These are phyloP conservation scores for Xylaria sp. DNA, from an alignment of 2,329 filamentous ascomycete genomes.

Conservation along the genomic window DNA sequence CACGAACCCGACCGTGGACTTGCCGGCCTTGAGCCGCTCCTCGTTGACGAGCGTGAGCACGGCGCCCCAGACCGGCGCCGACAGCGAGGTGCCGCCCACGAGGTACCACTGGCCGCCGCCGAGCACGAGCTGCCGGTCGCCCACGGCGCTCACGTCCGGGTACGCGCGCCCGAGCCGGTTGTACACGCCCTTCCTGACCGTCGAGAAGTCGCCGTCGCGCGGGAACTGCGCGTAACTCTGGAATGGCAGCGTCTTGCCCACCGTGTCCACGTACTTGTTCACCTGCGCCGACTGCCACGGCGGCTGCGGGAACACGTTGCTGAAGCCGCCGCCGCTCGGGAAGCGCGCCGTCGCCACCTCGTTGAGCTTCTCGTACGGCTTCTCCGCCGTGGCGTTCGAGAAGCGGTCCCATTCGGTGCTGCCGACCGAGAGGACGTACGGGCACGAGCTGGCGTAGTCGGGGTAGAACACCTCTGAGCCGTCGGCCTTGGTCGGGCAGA, in stretches of 20 bases:
- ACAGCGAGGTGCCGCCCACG: conserved; percentile 63
- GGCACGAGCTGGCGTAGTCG: conserved; percentile 60
- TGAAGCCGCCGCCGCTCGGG: conserved; percentile 57
- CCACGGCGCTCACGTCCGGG: conserved; percentile 56
- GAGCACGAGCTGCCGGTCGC: conserved; percentile 51
- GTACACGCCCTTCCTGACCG: conserved; percentile 50
- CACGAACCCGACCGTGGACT: conserved; percentile 62
- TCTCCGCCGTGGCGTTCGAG: conserved; percentile 32
- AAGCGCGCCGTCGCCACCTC: conserved; percentile 43
- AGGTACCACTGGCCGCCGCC: conserved; percentile 49
- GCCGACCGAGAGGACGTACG: conserved; percentile 61
- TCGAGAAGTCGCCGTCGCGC: conserved; percentile 49
- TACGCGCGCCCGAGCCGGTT: conserved; percentile 54
- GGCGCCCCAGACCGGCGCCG: conserved; percentile 67
- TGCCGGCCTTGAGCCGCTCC: conserved; percentile 57
- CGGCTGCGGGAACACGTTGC: conserved; percentile 56
- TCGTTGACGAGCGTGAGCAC: conserved; percentile 63
- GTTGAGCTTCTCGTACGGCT: conserved; percentile 40
- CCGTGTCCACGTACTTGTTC: conserved; percentile 52
- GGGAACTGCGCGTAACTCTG: conserved; percentile 41
- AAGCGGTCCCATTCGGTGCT: conserved; percentile 41
- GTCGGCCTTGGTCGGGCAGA: conserved; percentile 38
- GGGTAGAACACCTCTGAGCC: conserved; percentile 40
- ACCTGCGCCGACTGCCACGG: conserved; percentile 55
- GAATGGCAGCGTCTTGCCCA: conserved; percentile 42